Evolutionary conservation across 345 rosid genomes (phyloP).

Genomic region (Turritis glabra): DNA sequence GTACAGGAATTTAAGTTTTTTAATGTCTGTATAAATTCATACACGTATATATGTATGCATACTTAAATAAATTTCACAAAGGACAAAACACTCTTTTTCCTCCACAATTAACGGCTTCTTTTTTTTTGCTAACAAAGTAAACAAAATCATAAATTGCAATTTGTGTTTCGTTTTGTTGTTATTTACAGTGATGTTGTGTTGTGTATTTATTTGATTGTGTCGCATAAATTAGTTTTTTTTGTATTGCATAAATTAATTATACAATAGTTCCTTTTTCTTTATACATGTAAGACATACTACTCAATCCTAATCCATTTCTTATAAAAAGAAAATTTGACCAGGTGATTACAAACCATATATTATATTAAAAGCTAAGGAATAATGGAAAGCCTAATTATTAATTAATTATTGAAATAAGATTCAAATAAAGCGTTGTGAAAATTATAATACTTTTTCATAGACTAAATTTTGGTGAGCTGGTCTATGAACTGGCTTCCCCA

Average conservation of each 20-base stretch:
- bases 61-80: neutral
- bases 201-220: neutral
- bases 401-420: neutral
- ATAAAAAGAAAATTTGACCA: neutral
- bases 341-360: neutral
- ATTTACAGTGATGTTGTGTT: neutral
- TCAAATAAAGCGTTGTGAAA: neutral
- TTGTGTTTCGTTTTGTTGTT: neutral
- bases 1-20: neutral
- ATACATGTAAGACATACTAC: neutral
- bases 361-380: neutral
- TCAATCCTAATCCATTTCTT: constrained; percentile 10
- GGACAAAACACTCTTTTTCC: neutral
- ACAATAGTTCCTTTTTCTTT: neutral
- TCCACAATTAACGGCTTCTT: neutral
- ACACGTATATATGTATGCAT: neutral
- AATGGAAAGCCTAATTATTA: neutral
- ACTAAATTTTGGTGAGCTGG: constrained; percentile 35
- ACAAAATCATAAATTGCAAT: neutral
- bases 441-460: neutral
- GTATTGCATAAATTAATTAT: neutral
- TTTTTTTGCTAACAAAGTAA: neutral
- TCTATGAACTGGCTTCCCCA: constrained; percentile 36
- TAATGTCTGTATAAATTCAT: neutral
- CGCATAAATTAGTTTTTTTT: neutral